phyloP scores from a whole-genome alignment of 306 rosid genomes.

The Cucurbita argyrosperma region DNA sequence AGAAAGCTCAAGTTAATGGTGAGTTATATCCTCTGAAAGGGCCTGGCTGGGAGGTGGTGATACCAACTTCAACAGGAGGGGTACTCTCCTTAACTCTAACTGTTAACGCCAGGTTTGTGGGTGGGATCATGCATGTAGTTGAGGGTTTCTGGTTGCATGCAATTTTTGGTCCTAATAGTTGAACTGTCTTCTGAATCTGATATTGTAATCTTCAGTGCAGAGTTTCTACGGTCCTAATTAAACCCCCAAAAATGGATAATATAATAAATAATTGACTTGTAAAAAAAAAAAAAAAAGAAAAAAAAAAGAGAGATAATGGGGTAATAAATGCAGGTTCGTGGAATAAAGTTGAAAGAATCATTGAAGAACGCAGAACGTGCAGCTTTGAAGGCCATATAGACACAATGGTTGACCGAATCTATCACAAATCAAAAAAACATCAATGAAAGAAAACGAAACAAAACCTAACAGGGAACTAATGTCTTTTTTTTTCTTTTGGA shows the following conservation, averaged over 20 bases:
- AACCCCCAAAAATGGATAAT: too few relatives aligned
- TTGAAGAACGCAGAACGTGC: neutral
- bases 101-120: neutral
- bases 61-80: slow-evolving; percentile 55
- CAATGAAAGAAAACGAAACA: neutral
- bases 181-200: neutral
- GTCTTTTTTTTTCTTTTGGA: neutral
- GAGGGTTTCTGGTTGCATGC: slow-evolving; percentile 1
- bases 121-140: neutral
- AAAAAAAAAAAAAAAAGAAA: too few relatives aligned
- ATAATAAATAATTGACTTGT: too few relatives aligned
- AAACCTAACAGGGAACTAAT: neutral
- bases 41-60: slow-evolving; percentile 99
- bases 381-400: neutral
- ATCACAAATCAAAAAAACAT: neutral
- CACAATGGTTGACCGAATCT: neutral
- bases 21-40: slow-evolving; percentile 40
- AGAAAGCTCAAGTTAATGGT: slow-evolving; percentile 6
- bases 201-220: neutral
- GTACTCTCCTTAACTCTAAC: slow-evolving; percentile 71
- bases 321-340: neutral
- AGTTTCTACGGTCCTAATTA: neutral
- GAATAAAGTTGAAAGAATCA: neutral
- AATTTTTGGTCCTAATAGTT: neutral
- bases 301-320: neutral